Base-by-base conservation (phyloP, 352 stramenopile genomes). In the Globisporangium spinosum region DNA sequence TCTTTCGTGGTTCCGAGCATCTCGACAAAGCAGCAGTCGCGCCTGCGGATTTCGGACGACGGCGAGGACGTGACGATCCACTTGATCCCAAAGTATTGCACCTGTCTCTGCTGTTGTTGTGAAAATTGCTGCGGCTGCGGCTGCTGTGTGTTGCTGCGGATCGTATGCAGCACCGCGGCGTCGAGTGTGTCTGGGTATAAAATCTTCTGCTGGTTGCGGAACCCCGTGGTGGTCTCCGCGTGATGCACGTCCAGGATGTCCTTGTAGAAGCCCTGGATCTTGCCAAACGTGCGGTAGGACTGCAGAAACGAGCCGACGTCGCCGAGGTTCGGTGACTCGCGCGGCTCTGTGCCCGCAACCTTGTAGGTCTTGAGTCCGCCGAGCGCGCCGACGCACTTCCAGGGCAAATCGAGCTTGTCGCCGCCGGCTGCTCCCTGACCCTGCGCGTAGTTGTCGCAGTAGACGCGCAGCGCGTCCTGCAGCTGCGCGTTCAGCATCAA, bases 41-140 rank as follows among this genome's bases (percentile, higher is more conserved):
- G 77, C 32, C 72, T 78, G 20, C 72, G 58, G 6, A 71, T 62
- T 38, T 71, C 49, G 4, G 64, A 51, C n/a, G 67, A 61, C 43
- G 70, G 66, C 51, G 76, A 70, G 25, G 77, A 65, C 38, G 78
- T 71, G 27, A 59, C 73, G 13, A 84, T 49, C 79, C 79, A 87
- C 35, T 84, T 87, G 68, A 84, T 75, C 4, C 79, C 77, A 25
- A 85, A 67, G 53, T 83, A 87, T 38, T 75, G 77, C 65, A 82
- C 77, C 45, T 64, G 61, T 6, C 51, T 74, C 63, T 8, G 58
- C 70, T 6, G 68, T 67, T 53, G 49, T 43, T 68, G 20, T 64
- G 70, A 22, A 53, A 56, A 27, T 34, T 58, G 54, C 20, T 34
- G 63, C 10, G 15, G 54, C 20, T 34, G 63, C 10, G 15, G 9